These are phyloP conservation scores for Ceratobasidium sp. DNA, from an alignment of 1,284 basidiomycete genomes.

Conservation along the genomic window DNA sequence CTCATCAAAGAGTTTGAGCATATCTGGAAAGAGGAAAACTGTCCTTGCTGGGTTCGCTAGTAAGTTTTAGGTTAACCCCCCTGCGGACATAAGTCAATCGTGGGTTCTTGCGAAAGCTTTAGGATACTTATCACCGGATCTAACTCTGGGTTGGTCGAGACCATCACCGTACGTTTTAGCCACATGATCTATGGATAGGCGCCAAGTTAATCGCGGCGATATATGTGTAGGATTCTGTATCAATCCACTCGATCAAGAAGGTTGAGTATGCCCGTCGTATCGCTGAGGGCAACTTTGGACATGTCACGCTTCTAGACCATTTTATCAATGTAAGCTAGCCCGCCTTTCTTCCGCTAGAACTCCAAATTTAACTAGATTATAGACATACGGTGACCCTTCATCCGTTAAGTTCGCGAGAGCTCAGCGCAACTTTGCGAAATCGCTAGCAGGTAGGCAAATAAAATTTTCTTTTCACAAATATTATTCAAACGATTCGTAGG, in stretches of 20 bases:
- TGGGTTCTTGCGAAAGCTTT: slow-evolving; percentile 56
- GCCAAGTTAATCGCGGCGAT: slow-evolving; percentile 81
- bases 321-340: slow-evolving; percentile 72
- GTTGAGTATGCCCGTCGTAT: slow-evolving; percentile 92
- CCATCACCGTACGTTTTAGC: slow-evolving; percentile 55
- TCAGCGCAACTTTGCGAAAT: slow-evolving; percentile 92
- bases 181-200: slow-evolving; percentile 54
- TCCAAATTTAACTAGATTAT: slow-evolving; percentile 12
- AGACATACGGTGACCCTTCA: slow-evolving; percentile 92
- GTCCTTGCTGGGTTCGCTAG: slow-evolving; percentile 92
- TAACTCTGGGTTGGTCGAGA: slow-evolving; percentile 83
- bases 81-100: slow-evolving; percentile 6
- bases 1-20: slow-evolving; percentile 90
- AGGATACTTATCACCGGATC: slow-evolving; percentile 95
- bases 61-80: slow-evolving; percentile 57
- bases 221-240: slow-evolving; percentile 84
- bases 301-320: slow-evolving; percentile 90
- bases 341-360: not conserved
- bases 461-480: not conserved
- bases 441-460: slow-evolving; percentile 75
- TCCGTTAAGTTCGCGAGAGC: slow-evolving; percentile 87
- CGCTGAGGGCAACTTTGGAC: slow-evolving; percentile 79
- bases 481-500: slow-evolving; percentile 58
- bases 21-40: slow-evolving; percentile 95
- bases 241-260: slow-evolving; percentile 99